Percentiles rank a stretch among this genome's conserved stretches.
phyloP scores from a whole-genome alignment of 2,329 filamentous ascomycete species.

The Xylariaceae sp. region DNA sequence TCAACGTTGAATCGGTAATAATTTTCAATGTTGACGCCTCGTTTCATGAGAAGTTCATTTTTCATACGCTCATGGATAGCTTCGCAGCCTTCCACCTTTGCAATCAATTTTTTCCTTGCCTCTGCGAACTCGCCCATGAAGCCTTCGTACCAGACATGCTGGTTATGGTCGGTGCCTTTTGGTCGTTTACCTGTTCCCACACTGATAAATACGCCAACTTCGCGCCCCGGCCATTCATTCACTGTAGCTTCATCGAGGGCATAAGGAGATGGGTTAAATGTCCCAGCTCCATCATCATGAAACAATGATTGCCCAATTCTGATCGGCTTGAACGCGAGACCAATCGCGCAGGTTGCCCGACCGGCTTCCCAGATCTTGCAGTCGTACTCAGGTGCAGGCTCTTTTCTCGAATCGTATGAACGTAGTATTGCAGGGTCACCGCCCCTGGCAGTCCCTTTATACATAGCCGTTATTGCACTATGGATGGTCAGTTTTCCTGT shows the following conservation, averaged over 20 bases:
- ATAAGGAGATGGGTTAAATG: slow-evolving; percentile 86
- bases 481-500: slow-evolving; percentile 32
- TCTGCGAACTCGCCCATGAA: slow-evolving; percentile 93
- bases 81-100: slow-evolving; percentile 95
- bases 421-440: slow-evolving; percentile 74
- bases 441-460: slow-evolving; percentile 76
- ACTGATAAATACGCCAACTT: slow-evolving; percentile 89
- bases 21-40: slow-evolving; percentile 82
- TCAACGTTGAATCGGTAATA: slow-evolving; percentile 98
- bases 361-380: slow-evolving; percentile 98
- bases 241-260: slow-evolving; percentile 86
- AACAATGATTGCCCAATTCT: slow-evolving; percentile 92
- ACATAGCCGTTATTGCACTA: slow-evolving; percentile 88
- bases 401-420: slow-evolving; percentile 93
- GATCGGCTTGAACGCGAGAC: slow-evolving; percentile 93
- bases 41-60: slow-evolving; percentile 73
- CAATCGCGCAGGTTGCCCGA: slow-evolving; percentile 88
- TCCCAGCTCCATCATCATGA: slow-evolving; percentile 87
- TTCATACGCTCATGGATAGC: slow-evolving; percentile 86
- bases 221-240: slow-evolving; percentile 94
- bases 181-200: slow-evolving; percentile 90
- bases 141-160: slow-evolving; percentile 88
- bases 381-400: slow-evolving; percentile 87
- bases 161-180: slow-evolving; percentile 65
- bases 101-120: slow-evolving; percentile 78